Evolutionary conservation across 257 asterid genomes (phyloP).

Genomic region (Solanum tacnaense): DNA sequence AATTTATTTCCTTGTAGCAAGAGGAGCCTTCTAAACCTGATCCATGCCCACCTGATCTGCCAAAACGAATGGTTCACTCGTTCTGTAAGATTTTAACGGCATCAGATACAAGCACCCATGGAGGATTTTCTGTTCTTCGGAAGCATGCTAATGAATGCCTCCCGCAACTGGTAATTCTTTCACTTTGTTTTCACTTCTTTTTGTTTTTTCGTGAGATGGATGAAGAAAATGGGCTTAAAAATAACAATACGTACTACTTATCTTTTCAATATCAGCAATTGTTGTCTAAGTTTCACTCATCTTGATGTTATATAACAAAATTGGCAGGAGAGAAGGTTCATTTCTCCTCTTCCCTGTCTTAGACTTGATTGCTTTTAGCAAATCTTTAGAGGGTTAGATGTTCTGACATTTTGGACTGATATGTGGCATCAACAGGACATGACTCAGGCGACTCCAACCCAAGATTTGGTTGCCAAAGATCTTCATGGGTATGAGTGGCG

Average conservation of each 20-base stretch:
- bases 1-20: slow-evolving; percentile 39
- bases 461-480: slow-evolving; percentile 78
- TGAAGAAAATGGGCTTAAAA: neutral
- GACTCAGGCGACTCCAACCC: slow-evolving; percentile 72
- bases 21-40: slow-evolving; percentile 46
- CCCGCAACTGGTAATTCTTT: slow-evolving; percentile 52
- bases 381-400: neutral
- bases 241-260: neutral
- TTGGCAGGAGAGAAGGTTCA: neutral
- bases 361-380: neutral
- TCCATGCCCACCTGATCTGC: slow-evolving; percentile 43
- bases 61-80: slow-evolving; percentile 36
- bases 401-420: neutral
- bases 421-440: slow-evolving; percentile 42
- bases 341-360: neutral
- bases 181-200: neutral
- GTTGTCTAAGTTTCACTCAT: neutral
- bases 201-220: neutral
- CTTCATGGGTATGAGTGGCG: slow-evolving; percentile 85
- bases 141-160: slow-evolving; percentile 86
- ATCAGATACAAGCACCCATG: slow-evolving; percentile 90
- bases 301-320: neutral
- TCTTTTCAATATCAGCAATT: neutral
- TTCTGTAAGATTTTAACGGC: slow-evolving; percentile 82
- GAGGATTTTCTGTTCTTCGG: slow-evolving; percentile 89